phyloP scores from a whole-genome alignment of 2,329 filamentous ascomycete species.

The Apiospora rasikravindrae region DNA sequence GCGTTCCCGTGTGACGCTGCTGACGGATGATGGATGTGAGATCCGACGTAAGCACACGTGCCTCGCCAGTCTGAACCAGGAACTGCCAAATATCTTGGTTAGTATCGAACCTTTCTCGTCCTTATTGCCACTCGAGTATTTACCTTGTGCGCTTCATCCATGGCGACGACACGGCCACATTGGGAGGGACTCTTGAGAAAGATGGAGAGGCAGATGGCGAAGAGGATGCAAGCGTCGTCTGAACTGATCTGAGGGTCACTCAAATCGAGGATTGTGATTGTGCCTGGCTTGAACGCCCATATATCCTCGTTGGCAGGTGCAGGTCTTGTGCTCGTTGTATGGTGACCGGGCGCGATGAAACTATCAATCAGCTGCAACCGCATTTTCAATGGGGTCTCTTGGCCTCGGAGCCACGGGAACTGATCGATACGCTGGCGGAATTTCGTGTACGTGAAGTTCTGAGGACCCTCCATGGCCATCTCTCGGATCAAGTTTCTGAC shows the following conservation, averaged over 20 bases:
- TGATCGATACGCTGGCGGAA: slow-evolving; percentile 44
- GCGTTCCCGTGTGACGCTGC: slow-evolving; percentile 31
- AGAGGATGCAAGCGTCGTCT: slow-evolving; percentile 58
- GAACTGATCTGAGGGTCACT: slow-evolving; percentile 60
- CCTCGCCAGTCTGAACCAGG: slow-evolving; percentile 27
- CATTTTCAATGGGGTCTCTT: slow-evolving; percentile 49
- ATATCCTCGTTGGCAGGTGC: slow-evolving; percentile 25
- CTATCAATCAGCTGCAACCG: slow-evolving; percentile 56
- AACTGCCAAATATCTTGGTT: slow-evolving; percentile 24
- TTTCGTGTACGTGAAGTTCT: slow-evolving; percentile 47
- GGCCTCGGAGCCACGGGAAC: slow-evolving; percentile 40
- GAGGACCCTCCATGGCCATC: slow-evolving; percentile 48
- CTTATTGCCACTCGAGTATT: slow-evolving; percentile 30
- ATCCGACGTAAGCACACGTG: slow-evolving; percentile 27
- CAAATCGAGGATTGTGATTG: slow-evolving; percentile 62
- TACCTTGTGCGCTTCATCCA: slow-evolving; percentile 67
- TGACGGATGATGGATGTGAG: slow-evolving; percentile 31
- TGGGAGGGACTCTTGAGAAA: slow-evolving; percentile 47
- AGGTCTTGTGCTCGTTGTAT: slow-evolving; percentile 24
- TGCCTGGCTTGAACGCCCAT: slow-evolving; percentile 43
- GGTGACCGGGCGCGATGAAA: slow-evolving; percentile 46
- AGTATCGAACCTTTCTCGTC: background rate
- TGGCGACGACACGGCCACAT: slow-evolving; percentile 53
- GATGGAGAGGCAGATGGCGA: slow-evolving; percentile 57
- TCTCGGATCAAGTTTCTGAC: slow-evolving; percentile 50